Conservation (phyloP, 2,329 filamentous ascomycete genomes). For the Leptosphaerulina australis region DNA sequence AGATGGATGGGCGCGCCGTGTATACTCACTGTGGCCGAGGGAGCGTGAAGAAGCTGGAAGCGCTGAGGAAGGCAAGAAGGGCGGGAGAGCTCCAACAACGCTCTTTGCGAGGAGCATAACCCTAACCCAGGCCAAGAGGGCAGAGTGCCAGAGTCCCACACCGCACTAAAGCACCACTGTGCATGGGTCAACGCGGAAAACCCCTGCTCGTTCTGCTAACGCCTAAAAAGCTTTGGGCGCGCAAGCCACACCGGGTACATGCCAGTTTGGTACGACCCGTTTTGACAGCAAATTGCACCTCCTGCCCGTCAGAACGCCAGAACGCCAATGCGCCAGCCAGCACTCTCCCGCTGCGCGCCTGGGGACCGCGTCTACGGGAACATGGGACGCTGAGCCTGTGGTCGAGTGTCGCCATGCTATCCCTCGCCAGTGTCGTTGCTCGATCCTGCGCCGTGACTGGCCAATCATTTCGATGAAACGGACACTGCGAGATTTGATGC, state of each 20-base stretch:
- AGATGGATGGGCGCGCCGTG: constrained; percentile 20
- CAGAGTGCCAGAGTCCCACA: constrained; percentile 11
- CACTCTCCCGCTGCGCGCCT: constrained; percentile 13
- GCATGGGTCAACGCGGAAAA: constrained; percentile 9
- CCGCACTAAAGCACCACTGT: constrained; percentile 5
- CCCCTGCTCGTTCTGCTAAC: constrained; percentile 7
- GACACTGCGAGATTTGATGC: constrained; percentile 4
- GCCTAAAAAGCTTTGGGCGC: constrained; percentile 3
- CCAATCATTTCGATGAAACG: constrained; percentile 10
- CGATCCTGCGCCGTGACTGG: background rate
- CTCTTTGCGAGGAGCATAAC: constrained; percentile 27
- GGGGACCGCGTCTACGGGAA: constrained; percentile 4
- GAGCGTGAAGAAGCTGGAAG: constrained; percentile 31
- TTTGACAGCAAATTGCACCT: constrained; percentile 16
- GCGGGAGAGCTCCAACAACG: constrained; percentile 30
- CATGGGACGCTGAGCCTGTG: background rate
- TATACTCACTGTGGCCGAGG: constrained; percentile 28
- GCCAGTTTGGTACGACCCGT: constrained; percentile 13
- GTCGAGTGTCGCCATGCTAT: background rate
- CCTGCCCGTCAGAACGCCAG: background rate
- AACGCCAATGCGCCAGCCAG: constrained; percentile 2
- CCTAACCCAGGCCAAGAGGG: constrained; percentile 26
- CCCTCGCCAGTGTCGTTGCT: background rate
- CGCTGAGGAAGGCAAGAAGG: constrained; percentile 32
- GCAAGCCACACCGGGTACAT: constrained; percentile 19